These are phyloP conservation scores for Chaetomium sp. DNA, from an alignment of 2,329 filamentous ascomycete species.

Conservation along the genomic window DNA sequence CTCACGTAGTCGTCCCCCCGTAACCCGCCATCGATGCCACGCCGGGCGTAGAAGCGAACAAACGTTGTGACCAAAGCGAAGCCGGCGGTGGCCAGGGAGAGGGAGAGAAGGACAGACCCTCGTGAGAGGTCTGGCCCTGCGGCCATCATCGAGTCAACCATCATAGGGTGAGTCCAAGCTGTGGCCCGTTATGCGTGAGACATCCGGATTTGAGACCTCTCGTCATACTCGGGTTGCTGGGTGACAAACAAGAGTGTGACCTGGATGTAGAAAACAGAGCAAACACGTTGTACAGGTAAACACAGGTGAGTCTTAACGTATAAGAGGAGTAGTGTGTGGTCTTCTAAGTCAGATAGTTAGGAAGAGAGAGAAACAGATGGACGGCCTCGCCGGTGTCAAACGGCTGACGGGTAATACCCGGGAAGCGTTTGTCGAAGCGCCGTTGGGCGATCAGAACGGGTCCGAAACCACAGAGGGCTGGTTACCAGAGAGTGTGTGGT, in stretches of 20 bases:
- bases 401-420: conserved; percentile 15
- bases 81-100: conserved; percentile 29
- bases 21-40: conserved; percentile 24
- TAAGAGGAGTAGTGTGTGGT: background rate
- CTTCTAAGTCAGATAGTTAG: background rate
- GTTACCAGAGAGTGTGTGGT: conserved; percentile 19
- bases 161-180: no score
- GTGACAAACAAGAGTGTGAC: background rate
- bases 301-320: conserved; percentile 4
- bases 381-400: conserved; percentile 4
- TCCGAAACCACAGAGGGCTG: conserved; percentile 22
- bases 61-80: conserved; percentile 31
- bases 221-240: conserved; percentile 9
- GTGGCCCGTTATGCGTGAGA: no score
- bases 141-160: conserved; percentile 13
- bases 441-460: conserved; percentile 13
- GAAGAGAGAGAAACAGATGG: background rate
- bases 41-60: conserved; percentile 28
- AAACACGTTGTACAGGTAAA: background rate
- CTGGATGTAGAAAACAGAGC: background rate
- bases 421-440: background rate
- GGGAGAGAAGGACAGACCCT: conserved; percentile 33
- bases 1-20: conserved; percentile 32
- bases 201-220: conserved; percentile 7
- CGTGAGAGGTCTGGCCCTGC: conserved; percentile 25